Conservation (phyloP, 1,284 basidiomycete genomes). For the Ceratobasidium sp. region DNA sequence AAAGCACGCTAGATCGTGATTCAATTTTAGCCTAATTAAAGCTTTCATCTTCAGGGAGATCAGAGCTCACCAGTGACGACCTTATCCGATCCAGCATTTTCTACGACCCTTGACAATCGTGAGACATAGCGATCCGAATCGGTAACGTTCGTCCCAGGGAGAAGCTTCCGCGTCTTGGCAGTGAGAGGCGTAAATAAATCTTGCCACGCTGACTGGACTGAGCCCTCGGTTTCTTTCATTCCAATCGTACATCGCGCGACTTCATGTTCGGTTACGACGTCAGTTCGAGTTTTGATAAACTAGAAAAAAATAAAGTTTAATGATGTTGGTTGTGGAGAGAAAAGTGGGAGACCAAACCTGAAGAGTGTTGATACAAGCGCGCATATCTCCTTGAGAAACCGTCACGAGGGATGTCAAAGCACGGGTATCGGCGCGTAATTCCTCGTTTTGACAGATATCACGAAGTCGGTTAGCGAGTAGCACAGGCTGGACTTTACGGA, state of each 20-base stretch:
- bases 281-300: conserved; percentile 86
- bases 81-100: conserved; percentile 85
- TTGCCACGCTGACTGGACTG: conserved; percentile 78
- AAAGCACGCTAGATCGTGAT: conserved; percentile 96
- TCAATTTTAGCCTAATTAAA: too few relatives aligned
- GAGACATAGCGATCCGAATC: conserved; percentile 83
- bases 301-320: conserved; percentile 56
- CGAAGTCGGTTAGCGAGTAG: conserved; percentile 87
- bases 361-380: conserved; percentile 94
- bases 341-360: conserved; percentile 68
- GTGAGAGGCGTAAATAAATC: conserved; percentile 81
- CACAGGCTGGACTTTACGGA: conserved; percentile 84
- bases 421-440: conserved; percentile 81
- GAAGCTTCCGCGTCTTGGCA: conserved; percentile 82
- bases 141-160: conserved; percentile 74
- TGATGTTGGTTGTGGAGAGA: too few relatives aligned
- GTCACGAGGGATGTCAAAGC: conserved; percentile 88
- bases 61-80: conserved; percentile 86
- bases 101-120: conserved; percentile 80
- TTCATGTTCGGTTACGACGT: conserved; percentile 76
- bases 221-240: conserved; percentile 88
- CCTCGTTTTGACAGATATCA: conserved; percentile 88
- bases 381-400: conserved; percentile 89
- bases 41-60: too few relatives aligned
- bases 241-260: conserved; percentile 85